Evolutionary conservation across 2,329 filamentous ascomycete genomes (phyloP), one percentile per base, ranked within the genome.

Genomic region (Talaromyces sp.): DNA sequence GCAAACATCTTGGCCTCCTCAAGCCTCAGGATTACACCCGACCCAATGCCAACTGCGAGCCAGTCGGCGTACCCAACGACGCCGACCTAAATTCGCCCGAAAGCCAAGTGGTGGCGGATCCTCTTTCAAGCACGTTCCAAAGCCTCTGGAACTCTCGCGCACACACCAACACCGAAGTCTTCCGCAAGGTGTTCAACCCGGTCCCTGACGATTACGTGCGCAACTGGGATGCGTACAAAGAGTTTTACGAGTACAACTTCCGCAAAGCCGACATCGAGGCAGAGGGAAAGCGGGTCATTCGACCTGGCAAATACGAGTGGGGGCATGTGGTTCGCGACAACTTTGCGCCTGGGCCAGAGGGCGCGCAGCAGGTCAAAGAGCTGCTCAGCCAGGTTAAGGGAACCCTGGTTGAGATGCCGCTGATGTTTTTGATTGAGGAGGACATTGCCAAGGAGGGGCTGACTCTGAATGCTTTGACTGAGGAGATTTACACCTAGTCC

Each of bases 401-500:
- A 2, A 90, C 84, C 9, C 76, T 92, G 53, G 89, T 97, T 8
- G 91, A 96, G 80, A 97, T 97, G 93, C 92, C 92, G 30, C 80
- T 97, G 67, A 81, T 91, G 66, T 97, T 97, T 79, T 79, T 96
- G 73, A 88, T 89, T 69, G 89, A 92, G 36, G 85, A 91, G 69
- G 92, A 97, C 73, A 88, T 97, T 73, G 93, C 93, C 4, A 88
- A 92, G 81, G 85, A 92, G 67, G 92, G 92, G 0, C 69, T 96
- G 69, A 82, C 84, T 25, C 76, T 92, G 65, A 92, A 93, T 77
- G 81, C 82, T 28, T 75, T 92, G 68, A 92, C 90, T 1, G 84
- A 90, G 69, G 85, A 87, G 69, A 76, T 92, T 42, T 92, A 92
- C 74, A 92, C 89, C 32, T 83, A 62, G 55, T 42, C 32, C 27